Percentiles rank a stretch among this genome's conserved stretches.
phyloP scores from a whole-genome alignment of 306 rosid genomes.

The Acacia crassicarpa region DNA sequence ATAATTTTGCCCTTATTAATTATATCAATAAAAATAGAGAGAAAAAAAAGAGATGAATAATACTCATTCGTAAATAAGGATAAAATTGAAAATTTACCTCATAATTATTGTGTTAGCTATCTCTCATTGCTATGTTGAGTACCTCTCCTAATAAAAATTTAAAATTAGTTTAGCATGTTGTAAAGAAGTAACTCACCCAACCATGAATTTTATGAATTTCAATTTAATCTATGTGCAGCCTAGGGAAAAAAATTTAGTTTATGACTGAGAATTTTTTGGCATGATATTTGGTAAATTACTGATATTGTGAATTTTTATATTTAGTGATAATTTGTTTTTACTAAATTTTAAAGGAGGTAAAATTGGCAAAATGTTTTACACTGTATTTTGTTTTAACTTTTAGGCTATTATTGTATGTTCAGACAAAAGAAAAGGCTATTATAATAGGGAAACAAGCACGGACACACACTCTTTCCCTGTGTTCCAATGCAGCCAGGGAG shows the following conservation, averaged over 20 bases:
- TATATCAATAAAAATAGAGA: no score
- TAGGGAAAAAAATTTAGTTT: not conserved
- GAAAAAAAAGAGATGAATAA: no score
- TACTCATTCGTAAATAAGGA: no score
- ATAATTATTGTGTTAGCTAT: no score
- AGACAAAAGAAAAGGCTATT: not conserved
- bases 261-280: not conserved
- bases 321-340: no score
- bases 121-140: no score
- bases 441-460: not conserved
- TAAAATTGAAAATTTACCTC: no score
- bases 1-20: no score
- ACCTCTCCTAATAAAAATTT: no score
- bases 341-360: no score
- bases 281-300: not conserved
- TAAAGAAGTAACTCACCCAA: no score
- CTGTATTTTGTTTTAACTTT: not conserved
- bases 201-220: not conserved
- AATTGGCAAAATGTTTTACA: not conserved
- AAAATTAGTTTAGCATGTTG: no score
- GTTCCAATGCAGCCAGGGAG: constrained; percentile 35
- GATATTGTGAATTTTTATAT: not conserved
- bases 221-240: not conserved
- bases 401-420: not conserved
- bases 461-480: constrained; percentile 9